These are phyloP conservation scores for Lactarius hengduanensis DNA, from an alignment of 768 basidiomycete genomes.

Conservation along the genomic window DNA sequence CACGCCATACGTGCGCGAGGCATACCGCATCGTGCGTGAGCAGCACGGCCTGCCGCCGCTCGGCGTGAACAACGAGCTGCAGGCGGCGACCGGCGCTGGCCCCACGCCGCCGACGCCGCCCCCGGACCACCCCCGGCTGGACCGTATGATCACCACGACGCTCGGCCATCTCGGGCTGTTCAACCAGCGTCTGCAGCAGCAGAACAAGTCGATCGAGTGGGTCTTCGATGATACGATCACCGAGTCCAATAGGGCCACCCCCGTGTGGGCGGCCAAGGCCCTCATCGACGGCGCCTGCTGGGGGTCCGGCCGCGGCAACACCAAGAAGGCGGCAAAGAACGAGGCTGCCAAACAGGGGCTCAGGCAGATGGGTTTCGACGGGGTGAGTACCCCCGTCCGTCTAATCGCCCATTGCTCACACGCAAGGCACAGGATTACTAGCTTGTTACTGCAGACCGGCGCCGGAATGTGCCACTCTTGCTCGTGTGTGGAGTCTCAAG, in stretches of 20 bases:
- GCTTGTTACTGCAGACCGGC: conserved; percentile 36
- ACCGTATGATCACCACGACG: conserved; percentile 31
- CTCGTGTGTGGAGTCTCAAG: conserved; percentile 28
- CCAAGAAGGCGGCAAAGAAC: conserved; percentile 77
- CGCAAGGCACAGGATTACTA: conserved; percentile 22
- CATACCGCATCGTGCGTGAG: conserved; percentile 60
- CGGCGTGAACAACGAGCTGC: conserved; percentile 34
- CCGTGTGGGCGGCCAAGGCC: conserved; percentile 70
- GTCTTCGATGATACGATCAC: conserved; percentile 51
- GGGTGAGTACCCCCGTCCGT: conserved; percentile 34
- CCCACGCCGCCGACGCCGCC: conserved; percentile 25
- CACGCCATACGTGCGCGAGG: conserved; percentile 57
- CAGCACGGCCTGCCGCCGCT: conserved; percentile 63
- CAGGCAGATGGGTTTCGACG: conserved; percentile 53
- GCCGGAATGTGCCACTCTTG: conserved; percentile 32
- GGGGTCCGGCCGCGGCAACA: conserved; percentile 65
- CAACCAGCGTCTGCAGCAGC: conserved; percentile 72
- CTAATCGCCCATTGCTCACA: background rate
- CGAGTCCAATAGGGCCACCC: conserved; percentile 60
- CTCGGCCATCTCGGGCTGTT: conserved; percentile 74
- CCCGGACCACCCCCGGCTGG: conserved; percentile 11
- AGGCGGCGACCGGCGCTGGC: conserved; percentile 31
- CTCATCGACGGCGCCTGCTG: conserved; percentile 57
- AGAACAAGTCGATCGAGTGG: conserved; percentile 64
- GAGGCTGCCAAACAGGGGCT: conserved; percentile 80